Conservation (phyloP, 257 asterid species). For the Solanum appendiculatum region DNA sequence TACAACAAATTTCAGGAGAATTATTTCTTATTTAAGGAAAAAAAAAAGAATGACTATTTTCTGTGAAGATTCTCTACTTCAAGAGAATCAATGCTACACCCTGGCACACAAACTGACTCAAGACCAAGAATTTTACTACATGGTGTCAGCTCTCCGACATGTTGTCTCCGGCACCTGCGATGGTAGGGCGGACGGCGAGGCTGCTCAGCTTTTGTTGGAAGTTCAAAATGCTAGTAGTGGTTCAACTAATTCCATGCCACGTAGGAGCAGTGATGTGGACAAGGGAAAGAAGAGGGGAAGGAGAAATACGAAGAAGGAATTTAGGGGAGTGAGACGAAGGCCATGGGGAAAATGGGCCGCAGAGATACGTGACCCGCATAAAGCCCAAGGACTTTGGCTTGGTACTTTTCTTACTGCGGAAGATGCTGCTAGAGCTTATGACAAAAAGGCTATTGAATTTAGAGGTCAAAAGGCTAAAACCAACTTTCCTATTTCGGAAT, state of each 20-base stretch:
- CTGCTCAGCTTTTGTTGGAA: background rate
- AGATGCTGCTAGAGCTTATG: slow-evolving; percentile 24
- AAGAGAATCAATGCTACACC: background rate
- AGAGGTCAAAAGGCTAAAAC: slow-evolving; percentile 15
- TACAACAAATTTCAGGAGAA: background rate
- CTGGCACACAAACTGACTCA: background rate
- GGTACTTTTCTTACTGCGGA: slow-evolving; percentile 8
- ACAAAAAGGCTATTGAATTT: slow-evolving; percentile 4
- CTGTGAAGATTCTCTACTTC: background rate
- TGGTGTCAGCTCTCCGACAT: slow-evolving; percentile 10
- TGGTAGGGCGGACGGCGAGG: background rate
- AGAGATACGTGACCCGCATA: slow-evolving; percentile 13
- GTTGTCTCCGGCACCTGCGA: slow-evolving; percentile 3
- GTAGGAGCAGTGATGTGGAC: too few species aligned
- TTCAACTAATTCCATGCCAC: too few species aligned
- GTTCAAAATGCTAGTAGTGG: background rate
- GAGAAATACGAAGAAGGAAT: background rate
- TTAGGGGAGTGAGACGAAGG: slow-evolving; percentile 10
- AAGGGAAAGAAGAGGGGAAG: too few species aligned
- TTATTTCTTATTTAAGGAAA: background rate
- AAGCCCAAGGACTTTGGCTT: slow-evolving; percentile 1
- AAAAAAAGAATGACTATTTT: background rate
- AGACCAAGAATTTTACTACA: background rate
- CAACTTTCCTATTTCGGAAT: slow-evolving; percentile 10
- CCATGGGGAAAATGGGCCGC: slow-evolving; percentile 14